Evolutionary conservation across 2,329 filamentous ascomycete species (phyloP), one percentile per base, ranked within the genome.

Genomic region (Emericellopsis cladophorae): DNA sequence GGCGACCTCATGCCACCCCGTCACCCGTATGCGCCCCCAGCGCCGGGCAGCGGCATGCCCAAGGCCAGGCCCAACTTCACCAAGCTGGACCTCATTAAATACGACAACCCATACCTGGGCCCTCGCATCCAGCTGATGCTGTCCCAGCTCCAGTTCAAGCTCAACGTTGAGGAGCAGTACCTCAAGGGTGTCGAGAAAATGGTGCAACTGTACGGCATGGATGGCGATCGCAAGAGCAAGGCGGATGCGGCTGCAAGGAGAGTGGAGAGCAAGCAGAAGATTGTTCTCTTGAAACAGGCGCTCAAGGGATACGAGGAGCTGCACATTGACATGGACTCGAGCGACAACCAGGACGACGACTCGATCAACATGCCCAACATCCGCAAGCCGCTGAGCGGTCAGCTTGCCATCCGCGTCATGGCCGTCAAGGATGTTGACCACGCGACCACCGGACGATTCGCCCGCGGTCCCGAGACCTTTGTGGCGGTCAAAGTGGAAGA

Each of bases 161-260:
- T 98, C 46, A 95, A 92, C 50, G 92, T 98, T 23, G 92, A 98
- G 61, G 94, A 95, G 59, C 92, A 98, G 64, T 98, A 98, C 64
- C 88, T 96, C 49, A 93, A 94, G 56, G 92, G 92, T 46, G 92
- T 98, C 51, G 92, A 98, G 64, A 98, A 98, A 68, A 96, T 98
- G 92, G 86, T 95, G 37, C 87, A 92, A 59, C 71, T 98, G 31
- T 98, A 98, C 58, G 81, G 92, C 57, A 92, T 96, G 74, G 92
- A 96, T 60, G 90, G 92, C 24, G 92, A 98, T 58, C 81, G 89
- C 51, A 95, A 95, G 70, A 96, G 90, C 66, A 86, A 84, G 59
- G 80, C 84, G 43, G 92, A 98, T 61, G 92, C 92, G 34, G 88
- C 94, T 52, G 85, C 82, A 39, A 79, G 87, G 55, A 77, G 84